A percentile compares a stretch with the other conserved stretches of the same genome.
Evolutionary conservation across 306 rosid species (phyloP).

Genomic region (Dalbergia oliveri): DNA sequence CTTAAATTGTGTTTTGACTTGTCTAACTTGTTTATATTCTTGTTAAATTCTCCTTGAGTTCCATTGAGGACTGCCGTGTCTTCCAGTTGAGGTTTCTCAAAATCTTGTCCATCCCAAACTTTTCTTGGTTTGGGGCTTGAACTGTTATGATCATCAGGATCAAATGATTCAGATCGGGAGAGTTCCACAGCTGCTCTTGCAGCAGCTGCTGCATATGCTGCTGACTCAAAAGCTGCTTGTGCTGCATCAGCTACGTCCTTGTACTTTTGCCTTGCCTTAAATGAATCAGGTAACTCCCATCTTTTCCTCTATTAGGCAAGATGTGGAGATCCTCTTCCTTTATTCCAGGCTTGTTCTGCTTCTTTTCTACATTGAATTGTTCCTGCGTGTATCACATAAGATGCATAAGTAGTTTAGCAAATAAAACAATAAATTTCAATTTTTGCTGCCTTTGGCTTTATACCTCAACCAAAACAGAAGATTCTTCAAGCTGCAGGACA

Average conservation of each 20-base stretch:
- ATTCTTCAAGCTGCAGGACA: slow-evolving; percentile 65
- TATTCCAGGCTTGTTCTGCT: slow-evolving; percentile 45
- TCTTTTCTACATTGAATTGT: slow-evolving; percentile 43
- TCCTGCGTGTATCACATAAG: slow-evolving; percentile 58
- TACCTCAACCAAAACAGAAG: slow-evolving; percentile 63
- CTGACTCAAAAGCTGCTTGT: slow-evolving; percentile 96
- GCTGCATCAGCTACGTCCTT: slow-evolving; percentile 90
- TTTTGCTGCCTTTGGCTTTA: not conserved
- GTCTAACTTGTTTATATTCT: slow-evolving; percentile 37
- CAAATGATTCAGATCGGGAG: slow-evolving; percentile 64
- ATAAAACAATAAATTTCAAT: slow-evolving; percentile 11
- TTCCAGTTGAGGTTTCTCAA: slow-evolving; percentile 44
- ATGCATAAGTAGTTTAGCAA: slow-evolving; percentile 31
- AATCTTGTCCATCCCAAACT: slow-evolving; percentile 36
- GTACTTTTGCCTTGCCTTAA: slow-evolving; percentile 59
- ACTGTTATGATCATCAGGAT: slow-evolving; percentile 62
- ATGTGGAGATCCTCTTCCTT: slow-evolving; percentile 40
- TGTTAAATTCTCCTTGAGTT: slow-evolving; percentile 40
- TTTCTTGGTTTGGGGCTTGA: slow-evolving; percentile 47
- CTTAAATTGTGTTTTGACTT: slow-evolving; percentile 48
- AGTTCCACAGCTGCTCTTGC: slow-evolving; percentile 90
- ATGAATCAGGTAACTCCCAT: slow-evolving; percentile 59
- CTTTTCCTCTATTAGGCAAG: slow-evolving; percentile 49
- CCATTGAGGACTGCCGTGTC: slow-evolving; percentile 43
- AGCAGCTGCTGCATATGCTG: slow-evolving; percentile 89